phyloP scores from a whole-genome alignment of 495 filamentous ascomycete genomes.

The Achaetomiella virescens region DNA sequence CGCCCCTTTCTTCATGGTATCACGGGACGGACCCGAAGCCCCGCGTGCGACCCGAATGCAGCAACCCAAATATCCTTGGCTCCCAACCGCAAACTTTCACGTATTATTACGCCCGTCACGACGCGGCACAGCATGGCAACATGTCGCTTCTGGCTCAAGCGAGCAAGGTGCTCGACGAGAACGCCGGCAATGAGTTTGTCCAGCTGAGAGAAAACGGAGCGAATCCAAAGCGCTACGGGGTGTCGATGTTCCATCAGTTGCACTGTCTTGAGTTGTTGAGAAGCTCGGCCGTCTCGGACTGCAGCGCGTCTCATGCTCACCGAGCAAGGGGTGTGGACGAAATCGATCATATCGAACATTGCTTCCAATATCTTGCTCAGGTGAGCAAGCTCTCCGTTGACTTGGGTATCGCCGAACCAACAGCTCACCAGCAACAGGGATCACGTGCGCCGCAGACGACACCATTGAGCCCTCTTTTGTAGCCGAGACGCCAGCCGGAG shows the following conservation, averaged over 20 bases:
- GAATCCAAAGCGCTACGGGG: not conserved
- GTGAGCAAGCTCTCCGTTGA: not conserved
- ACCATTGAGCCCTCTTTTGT: not conserved
- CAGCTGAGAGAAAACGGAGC: not conserved
- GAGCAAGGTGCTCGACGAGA: not conserved
- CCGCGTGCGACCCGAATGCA: too few relatives aligned
- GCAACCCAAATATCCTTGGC: too few relatives aligned
- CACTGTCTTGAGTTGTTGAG: not conserved
- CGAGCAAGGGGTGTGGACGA: not conserved
- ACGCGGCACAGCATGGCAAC: too few relatives aligned
- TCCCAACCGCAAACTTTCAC: too few relatives aligned
- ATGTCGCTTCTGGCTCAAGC: too few relatives aligned
- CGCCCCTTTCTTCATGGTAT: too few relatives aligned
- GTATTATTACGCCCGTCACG: too few relatives aligned
- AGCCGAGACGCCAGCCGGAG: not conserved
- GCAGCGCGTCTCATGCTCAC: not conserved
- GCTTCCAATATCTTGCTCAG: constrained; percentile 1
- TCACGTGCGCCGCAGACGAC: not conserved
- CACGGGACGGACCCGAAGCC: too few relatives aligned
- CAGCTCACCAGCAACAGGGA: not conserved
- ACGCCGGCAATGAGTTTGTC: not conserved
- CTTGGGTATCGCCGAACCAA: too few relatives aligned
- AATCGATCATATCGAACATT: not conserved
- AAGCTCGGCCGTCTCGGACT: not conserved
- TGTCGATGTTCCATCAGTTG: constrained; percentile 2